A percentile compares a stretch with the other conserved stretches of the same genome.
These are phyloP conservation scores for Speleostelium caveatum DNA, from an alignment of 78 protist genomes.

Conservation along the genomic window DNA sequence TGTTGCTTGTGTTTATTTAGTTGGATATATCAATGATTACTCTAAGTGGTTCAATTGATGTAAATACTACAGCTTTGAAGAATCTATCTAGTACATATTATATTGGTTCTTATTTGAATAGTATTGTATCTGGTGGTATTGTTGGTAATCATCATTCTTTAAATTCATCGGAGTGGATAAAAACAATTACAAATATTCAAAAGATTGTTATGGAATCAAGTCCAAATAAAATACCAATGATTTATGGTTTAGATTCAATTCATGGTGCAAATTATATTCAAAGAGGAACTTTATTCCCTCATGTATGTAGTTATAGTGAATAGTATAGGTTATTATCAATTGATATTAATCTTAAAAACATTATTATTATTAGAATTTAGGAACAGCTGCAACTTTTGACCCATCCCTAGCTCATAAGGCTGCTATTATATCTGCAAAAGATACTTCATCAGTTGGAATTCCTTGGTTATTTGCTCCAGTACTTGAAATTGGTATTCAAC, in stretches of 20 bases:
- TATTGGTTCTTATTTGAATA: slow-evolving; percentile 60
- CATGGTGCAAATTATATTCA: slow-evolving; percentile 82
- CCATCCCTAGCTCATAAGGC: slow-evolving; percentile 5
- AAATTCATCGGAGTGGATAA: slow-evolving; percentile 44
- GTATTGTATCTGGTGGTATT: slow-evolving; percentile 51
- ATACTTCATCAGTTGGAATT: slow-evolving; percentile 82
- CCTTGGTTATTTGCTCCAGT: slow-evolving; percentile 87
- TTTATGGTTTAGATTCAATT: slow-evolving; percentile 77
- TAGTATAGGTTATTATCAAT: neutral
- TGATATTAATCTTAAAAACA: neutral
- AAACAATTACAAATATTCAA: slow-evolving; percentile 30
- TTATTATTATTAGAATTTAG: slow-evolving; percentile 27
- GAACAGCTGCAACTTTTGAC: slow-evolving; percentile 71
- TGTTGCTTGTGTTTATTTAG: slow-evolving; percentile 2
- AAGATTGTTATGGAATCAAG: slow-evolving; percentile 10
- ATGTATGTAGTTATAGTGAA: slow-evolving; percentile 7
- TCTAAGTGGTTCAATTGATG: slow-evolving; percentile 4
- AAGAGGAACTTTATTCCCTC: slow-evolving; percentile 74
- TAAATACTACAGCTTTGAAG: slow-evolving; percentile 36
- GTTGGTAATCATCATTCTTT: slow-evolving; percentile 10
- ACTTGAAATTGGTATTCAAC: slow-evolving; percentile 73
- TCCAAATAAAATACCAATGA: slow-evolving; percentile 81
- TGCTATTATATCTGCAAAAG: slow-evolving; percentile 45
- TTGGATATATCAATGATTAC: slow-evolving; percentile 66
- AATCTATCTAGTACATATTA: slow-evolving; percentile 22